These are phyloP conservation scores for Fraxinus dipetala DNA, from an alignment of 305 asterid genomes.

Conservation along the genomic window DNA sequence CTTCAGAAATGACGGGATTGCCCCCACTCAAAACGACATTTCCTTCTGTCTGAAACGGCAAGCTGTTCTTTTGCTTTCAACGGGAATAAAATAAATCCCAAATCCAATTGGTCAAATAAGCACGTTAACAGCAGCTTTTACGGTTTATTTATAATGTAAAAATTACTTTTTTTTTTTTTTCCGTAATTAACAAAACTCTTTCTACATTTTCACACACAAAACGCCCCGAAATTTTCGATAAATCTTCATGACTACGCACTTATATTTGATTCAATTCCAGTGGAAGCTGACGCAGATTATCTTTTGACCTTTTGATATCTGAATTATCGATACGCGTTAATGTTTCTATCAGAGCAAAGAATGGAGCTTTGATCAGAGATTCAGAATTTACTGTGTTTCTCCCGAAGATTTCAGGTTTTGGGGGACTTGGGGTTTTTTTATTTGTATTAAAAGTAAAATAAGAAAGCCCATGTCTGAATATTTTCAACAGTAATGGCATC, in stretches of 20 bases:
- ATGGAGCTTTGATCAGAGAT: not conserved
- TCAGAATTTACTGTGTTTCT: not conserved
- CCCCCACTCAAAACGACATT: not conserved
- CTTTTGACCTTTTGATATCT: not conserved
- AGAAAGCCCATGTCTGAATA: constrained; percentile 4
- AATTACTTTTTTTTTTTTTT: not conserved
- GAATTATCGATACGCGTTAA: not conserved
- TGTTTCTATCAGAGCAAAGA: not conserved
- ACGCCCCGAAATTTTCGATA: not conserved
- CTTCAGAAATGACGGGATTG: not conserved
- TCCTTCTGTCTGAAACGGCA: not conserved
- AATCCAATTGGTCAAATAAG: constrained; percentile 9
- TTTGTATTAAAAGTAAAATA: not conserved
- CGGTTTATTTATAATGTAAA: not conserved
- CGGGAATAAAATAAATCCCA: not conserved
- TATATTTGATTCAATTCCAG: not conserved
- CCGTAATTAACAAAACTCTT: constrained; percentile 12
- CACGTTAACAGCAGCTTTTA: constrained; percentile 15
- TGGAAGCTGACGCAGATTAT: not conserved
- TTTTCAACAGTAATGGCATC: constrained; percentile 32
- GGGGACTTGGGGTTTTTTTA: not conserved
- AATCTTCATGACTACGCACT: constrained; percentile 6
- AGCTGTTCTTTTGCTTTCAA: not conserved
- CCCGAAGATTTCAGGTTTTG: constrained; percentile 1
- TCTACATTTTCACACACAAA: not conserved